Base-by-base conservation (phyloP, 1,284 basidiomycete species). In the Phellopilus nigrolimitatus region DNA sequence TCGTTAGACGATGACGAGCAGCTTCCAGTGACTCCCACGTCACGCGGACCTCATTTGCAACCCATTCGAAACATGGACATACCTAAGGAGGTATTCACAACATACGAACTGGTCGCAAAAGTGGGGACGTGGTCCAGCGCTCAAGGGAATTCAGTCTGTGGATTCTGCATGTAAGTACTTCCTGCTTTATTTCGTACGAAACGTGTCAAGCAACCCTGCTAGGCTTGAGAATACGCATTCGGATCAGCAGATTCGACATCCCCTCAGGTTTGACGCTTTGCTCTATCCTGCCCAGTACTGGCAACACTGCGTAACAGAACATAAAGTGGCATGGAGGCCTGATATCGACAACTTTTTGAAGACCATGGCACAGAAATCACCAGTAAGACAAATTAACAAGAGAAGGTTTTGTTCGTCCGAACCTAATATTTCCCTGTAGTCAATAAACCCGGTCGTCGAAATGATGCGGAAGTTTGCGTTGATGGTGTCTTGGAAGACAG, bases 81-180 rank as follows among this genome's bases (percentile, higher is more conserved):
- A 13, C 48, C 48, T 8, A 42, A 21, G 24, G 31, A 51, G 17
- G 24, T 44, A 12, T 17, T 38, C 22, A 15, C 17, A 9, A 31
- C 30, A 5, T 41, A 47, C 13, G 34, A 15, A 21, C n/a, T 28
- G 3, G 27, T 49, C 31, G 47, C 52, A 17, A 49, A 33, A 25
- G 12, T 54, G 22, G 47, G 34, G 10, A 37, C 52, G n/a, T 54
- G 52, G 52, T 3, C 24, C 3, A 36, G 39, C 13, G 10, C 22
- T 7, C 27, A 37, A 6, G 34, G 36, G 45, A 15, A 22, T 5
- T n/a, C 40, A 5, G 8, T 41, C 5, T 53, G 51, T 22, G 51
- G 51, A 24, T 43, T 53, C 42, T 53, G 51, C 37, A 31, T 7
- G 51, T 53, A 42, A 31, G 51, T 47, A 2, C 27, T 4, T 38